phyloP scores from a whole-genome alignment of 345 rosid species.

The Gossypium anomalum region DNA sequence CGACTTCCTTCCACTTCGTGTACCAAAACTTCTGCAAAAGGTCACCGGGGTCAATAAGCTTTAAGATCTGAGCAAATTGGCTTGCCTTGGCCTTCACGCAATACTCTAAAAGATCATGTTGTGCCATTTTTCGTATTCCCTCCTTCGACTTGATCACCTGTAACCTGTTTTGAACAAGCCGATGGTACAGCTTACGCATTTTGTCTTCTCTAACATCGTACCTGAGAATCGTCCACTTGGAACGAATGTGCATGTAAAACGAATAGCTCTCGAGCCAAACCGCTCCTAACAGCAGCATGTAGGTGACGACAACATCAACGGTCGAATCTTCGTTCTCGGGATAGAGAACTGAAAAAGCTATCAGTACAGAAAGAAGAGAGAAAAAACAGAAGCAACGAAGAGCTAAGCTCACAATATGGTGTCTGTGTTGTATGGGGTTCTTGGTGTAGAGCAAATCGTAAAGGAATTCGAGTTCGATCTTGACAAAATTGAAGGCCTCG shows the following conservation, averaged over 20 bases:
- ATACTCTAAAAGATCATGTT: conserved; percentile 16
- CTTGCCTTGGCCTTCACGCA: not conserved
- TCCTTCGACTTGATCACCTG: not conserved
- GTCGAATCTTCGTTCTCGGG: not conserved
- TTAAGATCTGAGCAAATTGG: not conserved
- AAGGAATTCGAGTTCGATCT: conserved; percentile 38
- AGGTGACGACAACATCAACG: conserved; percentile 18
- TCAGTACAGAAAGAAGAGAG: conserved; percentile 7
- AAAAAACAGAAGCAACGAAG: conserved; percentile 24
- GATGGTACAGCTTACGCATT: not conserved
- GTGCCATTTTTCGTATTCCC: conserved; percentile 19
- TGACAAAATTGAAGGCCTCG: conserved; percentile 33
- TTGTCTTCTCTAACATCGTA: not conserved
- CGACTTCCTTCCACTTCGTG: not conserved
- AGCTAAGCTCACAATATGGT: conserved; percentile 11
- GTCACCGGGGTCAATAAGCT: not conserved
- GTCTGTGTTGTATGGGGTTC: conserved; percentile 21
- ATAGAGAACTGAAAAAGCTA: conserved; percentile 1
- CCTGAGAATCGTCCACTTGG: conserved; percentile 13
- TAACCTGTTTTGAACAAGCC: not conserved
- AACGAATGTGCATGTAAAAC: not conserved
- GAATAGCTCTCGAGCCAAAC: conserved; percentile 21
- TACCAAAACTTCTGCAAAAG: conserved; percentile 1
- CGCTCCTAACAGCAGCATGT: conserved; percentile 16
- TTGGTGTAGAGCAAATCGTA: conserved; percentile 49